Base-by-base conservation (phyloP, 2,329 filamentous ascomycete species). In the Teratosphaeria pseudoeucalypti region DNA sequence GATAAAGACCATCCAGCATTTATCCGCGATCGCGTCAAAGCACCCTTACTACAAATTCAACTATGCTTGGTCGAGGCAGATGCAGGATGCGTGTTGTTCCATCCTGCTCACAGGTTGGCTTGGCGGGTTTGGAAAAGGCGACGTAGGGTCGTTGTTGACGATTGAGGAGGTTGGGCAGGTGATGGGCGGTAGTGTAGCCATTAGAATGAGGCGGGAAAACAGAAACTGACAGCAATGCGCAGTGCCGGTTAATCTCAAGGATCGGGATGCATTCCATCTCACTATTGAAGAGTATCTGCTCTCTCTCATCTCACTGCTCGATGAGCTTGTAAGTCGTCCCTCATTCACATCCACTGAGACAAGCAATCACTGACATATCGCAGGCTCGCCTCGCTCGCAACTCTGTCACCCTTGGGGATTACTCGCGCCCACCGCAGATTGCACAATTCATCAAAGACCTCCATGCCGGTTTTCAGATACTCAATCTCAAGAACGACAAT, bases 41-140 rank as follows among this genome's bases (percentile, higher is more conserved):
- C 87, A 95, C 69, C 92, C 94, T 0, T 99, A 97, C 80, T 99
- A 97, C 85, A 96, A 96, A 82, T 96, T 95, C 79, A 96, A 96
- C 75, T 78, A 81, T 59, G 84, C 90, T 72, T 99, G 94, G 94
- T 83, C 85, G 32, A 84, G 90, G 60, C 85, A 89, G 69, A 78
- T 96, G 58, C 92, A 97, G 74, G 90, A 89, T 72, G 83, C 89
- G 53, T 78, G 79, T 57, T 81, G 81, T 65, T 79, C 80, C 2
- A 79, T 86, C 58, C 74, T 86, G 26, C 74, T 86, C 39, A 84
- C 80, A 70, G 87, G 85, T 58, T 97, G 90, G 86, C 82, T 97
- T 14, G 90, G 91, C 57, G 90, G 90, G 34, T 81, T 91, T 66
- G 65, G 65, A 55, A 78, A 71, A 73, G 77, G 64, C 37, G 67